Base-by-base conservation (phyloP, 192 early-diverging fungal species). In the Coemansia sp. region DNA sequence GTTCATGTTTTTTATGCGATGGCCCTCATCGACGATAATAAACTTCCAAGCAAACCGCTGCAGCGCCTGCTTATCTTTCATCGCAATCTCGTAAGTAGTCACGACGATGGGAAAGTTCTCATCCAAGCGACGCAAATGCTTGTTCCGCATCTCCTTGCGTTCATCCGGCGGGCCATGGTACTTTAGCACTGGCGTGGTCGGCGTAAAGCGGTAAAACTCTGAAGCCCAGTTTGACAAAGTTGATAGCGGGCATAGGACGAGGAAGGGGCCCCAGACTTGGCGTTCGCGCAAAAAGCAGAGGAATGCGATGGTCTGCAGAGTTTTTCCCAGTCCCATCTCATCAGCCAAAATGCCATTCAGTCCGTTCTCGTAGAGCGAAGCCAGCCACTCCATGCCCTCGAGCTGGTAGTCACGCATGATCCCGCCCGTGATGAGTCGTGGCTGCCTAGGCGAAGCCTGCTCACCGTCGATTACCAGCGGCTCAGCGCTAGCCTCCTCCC, bases 291-390 rank as follows among this genome's bases (percentile, higher is more conserved):
- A 74, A 70, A 89, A 90, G 37, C 91, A 89, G 24, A 97, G 79
- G 51, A 97, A 94, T 13, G 93, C 84, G 46, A 99, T 95, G 0
- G 94, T 94, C 82, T 99, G 97, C 35, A 99, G 76, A 0, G 97
- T 97, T 87, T 95, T 94, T 60, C 93, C 93, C 16, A 95, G 80
- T 42, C 93, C 95, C 95, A 97, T 95, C 60, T 96, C 93, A 77
- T 97, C 97, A 8, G 93, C 95, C 39, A 97, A 71, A 67, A 97
- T 97, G 20, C 97, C 97, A 61, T 96, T 97, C 18, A 97, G 73
- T 13, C 97, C 95, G 74, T 97, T 96, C 59, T 96, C 94, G 82
- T 94, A 99, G 5, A 99, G 82, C 69, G 88, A 92, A 48, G 93
- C 90, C 64, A 99, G 76, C 97, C 97, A 99, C 71, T 97, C 94